These are phyloP conservation scores for Adansonia gregorii DNA, from an alignment of 441 rosid species.

Conservation along the genomic window DNA sequence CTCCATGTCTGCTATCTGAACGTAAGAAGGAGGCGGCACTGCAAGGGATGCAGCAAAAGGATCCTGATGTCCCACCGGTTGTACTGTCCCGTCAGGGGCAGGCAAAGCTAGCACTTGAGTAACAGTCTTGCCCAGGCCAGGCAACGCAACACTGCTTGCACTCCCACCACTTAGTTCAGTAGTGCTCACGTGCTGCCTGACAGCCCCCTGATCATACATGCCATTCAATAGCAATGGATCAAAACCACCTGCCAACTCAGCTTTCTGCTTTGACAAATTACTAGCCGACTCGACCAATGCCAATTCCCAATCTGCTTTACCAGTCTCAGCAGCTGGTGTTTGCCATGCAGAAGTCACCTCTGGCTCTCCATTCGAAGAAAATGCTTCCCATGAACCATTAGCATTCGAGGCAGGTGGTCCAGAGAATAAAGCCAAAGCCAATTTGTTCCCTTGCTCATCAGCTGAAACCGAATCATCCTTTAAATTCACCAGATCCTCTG, in stretches of 20 bases:
- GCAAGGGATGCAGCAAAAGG: slow-evolving; percentile 57
- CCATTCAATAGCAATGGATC: slow-evolving; percentile 66
- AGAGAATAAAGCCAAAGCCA: slow-evolving; percentile 59
- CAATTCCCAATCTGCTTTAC: slow-evolving; percentile 73
- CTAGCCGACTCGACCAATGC: slow-evolving; percentile 66
- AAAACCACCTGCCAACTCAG: slow-evolving; percentile 60
- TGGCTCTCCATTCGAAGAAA: slow-evolving; percentile 47
- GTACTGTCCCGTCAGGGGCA: slow-evolving; percentile 61
- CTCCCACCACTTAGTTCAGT: slow-evolving; percentile 63
- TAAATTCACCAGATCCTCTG: slow-evolving; percentile 55
- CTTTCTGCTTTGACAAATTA: slow-evolving; percentile 56
- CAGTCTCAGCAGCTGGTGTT: slow-evolving; percentile 71
- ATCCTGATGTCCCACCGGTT: slow-evolving; percentile 51
- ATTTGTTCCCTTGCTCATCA: slow-evolving; percentile 65
- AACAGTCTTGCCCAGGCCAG: slow-evolving; percentile 41
- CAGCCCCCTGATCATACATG: slow-evolving; percentile 81
- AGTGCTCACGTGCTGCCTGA: slow-evolving; percentile 67
- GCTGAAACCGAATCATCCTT: slow-evolving; percentile 51
- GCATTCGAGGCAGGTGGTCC: slow-evolving; percentile 41
- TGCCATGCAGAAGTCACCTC: slow-evolving; percentile 79
- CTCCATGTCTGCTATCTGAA: slow-evolving; percentile 70
- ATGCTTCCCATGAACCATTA: slow-evolving; percentile 65
- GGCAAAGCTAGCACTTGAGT: slow-evolving; percentile 57
- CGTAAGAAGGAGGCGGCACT: slow-evolving; percentile 66
- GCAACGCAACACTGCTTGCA: slow-evolving; percentile 75